Conservation (phyloP, 768 basidiomycete genomes). For the Lactifluus hygrophoroides region DNA sequence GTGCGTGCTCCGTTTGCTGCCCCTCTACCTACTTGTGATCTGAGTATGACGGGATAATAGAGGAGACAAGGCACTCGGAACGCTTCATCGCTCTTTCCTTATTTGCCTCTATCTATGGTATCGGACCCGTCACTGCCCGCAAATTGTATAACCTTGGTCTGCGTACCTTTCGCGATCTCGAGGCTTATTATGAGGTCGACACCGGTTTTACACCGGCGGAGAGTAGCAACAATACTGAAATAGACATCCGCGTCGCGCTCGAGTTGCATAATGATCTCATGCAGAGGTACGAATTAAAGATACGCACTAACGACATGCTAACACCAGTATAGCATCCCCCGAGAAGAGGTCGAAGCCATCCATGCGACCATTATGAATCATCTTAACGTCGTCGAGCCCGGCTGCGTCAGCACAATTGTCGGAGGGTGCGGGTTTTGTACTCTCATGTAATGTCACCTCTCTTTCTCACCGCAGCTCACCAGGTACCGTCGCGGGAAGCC, state of each 20-base stretch:
- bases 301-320: neutral
- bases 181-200: conserved; percentile 50
- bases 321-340: conserved; percentile 45
- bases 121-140: conserved; percentile 64
- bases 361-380: conserved; percentile 58
- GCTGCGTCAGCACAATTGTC: conserved; percentile 66
- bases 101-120: conserved; percentile 62
- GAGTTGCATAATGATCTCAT: conserved; percentile 50
- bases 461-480: neutral
- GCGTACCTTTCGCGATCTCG: conserved; percentile 61
- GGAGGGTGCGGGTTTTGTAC: conserved; percentile 50
- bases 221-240: conserved; percentile 15
- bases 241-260: conserved; percentile 46
- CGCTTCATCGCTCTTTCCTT: conserved; percentile 49
- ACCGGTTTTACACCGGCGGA: conserved; percentile 20
- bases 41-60: conserved; percentile 29
- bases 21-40: too few species aligned
- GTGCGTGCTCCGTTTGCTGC: conserved; percentile 26
- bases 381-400: conserved; percentile 50
- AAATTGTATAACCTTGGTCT: conserved; percentile 56
- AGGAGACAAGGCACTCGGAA: conserved; percentile 34
- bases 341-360: conserved; percentile 74
- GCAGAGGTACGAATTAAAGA: conserved; percentile 30
- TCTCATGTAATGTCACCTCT: neutral
- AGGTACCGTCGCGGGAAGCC: conserved; percentile 83